Evolutionary conservation across 2,329 filamentous ascomycete species (phyloP), one percentile per base, ranked within the genome.

Genomic region (Periglandula ipomoeae): DNA sequence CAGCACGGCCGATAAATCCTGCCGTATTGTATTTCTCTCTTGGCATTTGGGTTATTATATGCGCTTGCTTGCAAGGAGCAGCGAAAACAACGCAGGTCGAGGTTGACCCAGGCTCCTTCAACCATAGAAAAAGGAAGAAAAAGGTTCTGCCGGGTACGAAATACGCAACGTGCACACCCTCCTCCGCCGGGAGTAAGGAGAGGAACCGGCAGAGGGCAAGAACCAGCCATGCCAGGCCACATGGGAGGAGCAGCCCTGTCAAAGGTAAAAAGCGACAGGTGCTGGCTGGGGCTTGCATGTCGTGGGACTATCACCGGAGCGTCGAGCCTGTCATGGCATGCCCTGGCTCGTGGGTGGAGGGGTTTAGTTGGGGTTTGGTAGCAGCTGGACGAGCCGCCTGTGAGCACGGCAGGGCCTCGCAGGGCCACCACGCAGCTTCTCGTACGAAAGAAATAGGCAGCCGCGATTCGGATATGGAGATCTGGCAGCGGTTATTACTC

Each of bases 371-470:
- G 13, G n/a, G 39, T 15, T 22, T 7, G 9, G 4, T n/a, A 24
- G 40, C 40, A 20, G 13, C n/a, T 27, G 37, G 35, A 32, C 30
- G 15, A 44, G 24, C 42, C 15, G 26, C 26, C n/a, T 30, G 20
- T 38, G 15, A 7, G 7, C n/a, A 22, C 39, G 20, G 27, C 19
- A 6, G 11, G 13, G 6, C 15, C 42, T 19, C 24, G 15, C 24
- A n/a, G n/a, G n/a, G n/a, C n/a, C n/a, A n/a, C n/a, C 13, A 42
- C 39, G 9, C 38, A 23, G 47, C 26, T 26, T 51, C 46, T 48
- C 49, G 46, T 46, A 46, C 46, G 42, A 45, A 35, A 51, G n/a
- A 43, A 40, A 20, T 5, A 43, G 42, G 46, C 49, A 48, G 35
- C 41, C 41, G 35, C 41, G 27, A 45, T 37, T 47, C 46, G 40